A percentile compares a stretch with the other conserved stretches of the same genome.
Evolutionary conservation across 2,329 filamentous ascomycete genomes (phyloP).

Genomic region (Gremmenia infestans): DNA sequence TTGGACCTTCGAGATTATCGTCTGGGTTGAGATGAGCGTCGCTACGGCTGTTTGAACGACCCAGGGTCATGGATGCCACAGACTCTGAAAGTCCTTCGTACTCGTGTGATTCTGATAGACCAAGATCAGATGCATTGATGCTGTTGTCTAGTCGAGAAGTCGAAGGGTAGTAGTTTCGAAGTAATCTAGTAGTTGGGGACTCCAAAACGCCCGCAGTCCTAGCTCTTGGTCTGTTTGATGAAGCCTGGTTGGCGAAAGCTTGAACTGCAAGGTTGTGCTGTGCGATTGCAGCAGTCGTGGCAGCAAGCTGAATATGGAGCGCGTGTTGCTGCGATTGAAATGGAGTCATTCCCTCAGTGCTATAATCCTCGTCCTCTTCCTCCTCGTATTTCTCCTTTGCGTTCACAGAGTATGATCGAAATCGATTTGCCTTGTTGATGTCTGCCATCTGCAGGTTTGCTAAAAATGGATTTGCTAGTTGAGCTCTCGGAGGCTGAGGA

Average conservation of each 20-base stretch:
- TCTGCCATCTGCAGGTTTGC: conserved; percentile 61
- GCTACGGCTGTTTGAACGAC: conserved; percentile 59
- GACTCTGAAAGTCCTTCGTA: conserved; percentile 78
- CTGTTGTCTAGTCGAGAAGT: conserved; percentile 70
- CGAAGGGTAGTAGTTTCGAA: conserved; percentile 72
- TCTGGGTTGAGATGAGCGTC: conserved; percentile 66
- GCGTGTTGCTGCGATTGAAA: conserved; percentile 57
- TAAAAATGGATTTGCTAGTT: conserved; percentile 68
- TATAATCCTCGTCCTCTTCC: conserved; percentile 71
- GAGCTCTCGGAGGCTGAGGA: conserved; percentile 72
- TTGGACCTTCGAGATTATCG: conserved; percentile 85
- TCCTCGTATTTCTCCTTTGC: conserved; percentile 96
- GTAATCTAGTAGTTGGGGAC: conserved; percentile 39
- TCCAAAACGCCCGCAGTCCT: conserved; percentile 90
- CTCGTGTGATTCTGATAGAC: conserved; percentile 68
- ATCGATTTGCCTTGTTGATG: conserved; percentile 74
- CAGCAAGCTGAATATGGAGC: conserved; percentile 57
- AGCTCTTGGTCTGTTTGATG: conserved; percentile 76
- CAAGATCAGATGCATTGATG: conserved; percentile 70
- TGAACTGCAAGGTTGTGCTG: conserved; percentile 92
- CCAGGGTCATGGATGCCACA: conserved; percentile 74
- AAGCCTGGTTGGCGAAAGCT: conserved; percentile 81
- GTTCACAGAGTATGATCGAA: conserved; percentile 97
- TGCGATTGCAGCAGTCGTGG: conserved; percentile 68
- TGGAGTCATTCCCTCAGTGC: conserved; percentile 39